Conservation (phyloP, 371 early-diverging fungal species). For the Aphelidium insulamus region DNA sequence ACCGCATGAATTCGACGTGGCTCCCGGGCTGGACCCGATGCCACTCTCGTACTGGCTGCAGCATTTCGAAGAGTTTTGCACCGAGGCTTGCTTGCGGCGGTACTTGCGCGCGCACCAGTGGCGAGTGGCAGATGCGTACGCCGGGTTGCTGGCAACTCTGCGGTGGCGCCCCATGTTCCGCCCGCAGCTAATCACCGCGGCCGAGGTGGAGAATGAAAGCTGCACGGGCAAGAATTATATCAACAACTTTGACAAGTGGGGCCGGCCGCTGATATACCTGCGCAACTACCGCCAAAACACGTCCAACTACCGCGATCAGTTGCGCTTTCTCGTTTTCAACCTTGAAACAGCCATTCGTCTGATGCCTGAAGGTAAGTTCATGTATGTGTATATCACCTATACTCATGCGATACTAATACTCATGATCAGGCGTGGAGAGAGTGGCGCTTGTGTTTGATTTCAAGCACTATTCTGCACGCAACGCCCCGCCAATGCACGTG, state of each 20-base stretch:
- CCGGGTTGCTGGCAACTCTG: slow-evolving; percentile 38
- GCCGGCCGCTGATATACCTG: slow-evolving; percentile 47
- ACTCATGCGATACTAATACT: background rate
- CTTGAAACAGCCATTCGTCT: slow-evolving; percentile 52
- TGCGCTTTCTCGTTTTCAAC: slow-evolving; percentile 49
- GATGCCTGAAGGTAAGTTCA: slow-evolving; percentile 41
- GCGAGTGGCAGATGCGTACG: slow-evolving; percentile 30
- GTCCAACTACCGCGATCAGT: slow-evolving; percentile 43
- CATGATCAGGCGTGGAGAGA: slow-evolving; percentile 24
- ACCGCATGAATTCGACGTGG: too few relatives aligned
- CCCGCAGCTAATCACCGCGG: slow-evolving; percentile 43
- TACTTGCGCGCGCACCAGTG: slow-evolving; percentile 59
- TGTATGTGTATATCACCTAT: too few relatives aligned
- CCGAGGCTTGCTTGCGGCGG: slow-evolving; percentile 30
- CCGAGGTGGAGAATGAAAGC: slow-evolving; percentile 49
- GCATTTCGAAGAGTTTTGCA: slow-evolving; percentile 20
- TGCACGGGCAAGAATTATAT: slow-evolving; percentile 56
- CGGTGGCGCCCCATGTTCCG: slow-evolving; percentile 49
- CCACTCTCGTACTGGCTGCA: too few relatives aligned
- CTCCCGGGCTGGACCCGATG: too few relatives aligned
- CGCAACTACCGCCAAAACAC: slow-evolving; percentile 55
- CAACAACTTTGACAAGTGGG: slow-evolving; percentile 46
- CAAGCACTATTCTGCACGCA: slow-evolving; percentile 35
- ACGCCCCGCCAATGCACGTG: slow-evolving; percentile 39
- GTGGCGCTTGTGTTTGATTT: slow-evolving; percentile 59